Conservation (phyloP, 805 yeast genomes). For the Myxozyma neotropica region DNA sequence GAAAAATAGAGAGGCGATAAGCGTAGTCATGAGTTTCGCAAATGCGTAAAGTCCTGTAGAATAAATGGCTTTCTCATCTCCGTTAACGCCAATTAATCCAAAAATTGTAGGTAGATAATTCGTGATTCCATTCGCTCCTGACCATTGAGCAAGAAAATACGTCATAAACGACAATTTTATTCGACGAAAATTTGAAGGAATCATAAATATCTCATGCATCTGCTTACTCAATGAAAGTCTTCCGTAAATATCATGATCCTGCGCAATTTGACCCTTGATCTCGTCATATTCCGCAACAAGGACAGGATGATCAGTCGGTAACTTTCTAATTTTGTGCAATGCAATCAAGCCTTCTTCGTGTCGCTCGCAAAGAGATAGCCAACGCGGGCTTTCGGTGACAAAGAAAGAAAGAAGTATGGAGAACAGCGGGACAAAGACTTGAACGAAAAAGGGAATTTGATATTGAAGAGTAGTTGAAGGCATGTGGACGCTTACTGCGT, state of each 20-base stretch:
- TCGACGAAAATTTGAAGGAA: conserved; percentile 11
- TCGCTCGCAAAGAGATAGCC: conserved; percentile 12
- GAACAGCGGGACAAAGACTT: conserved; percentile 11
- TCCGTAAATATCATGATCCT: background rate
- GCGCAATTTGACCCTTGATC: background rate
- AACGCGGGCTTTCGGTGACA: conserved; percentile 17
- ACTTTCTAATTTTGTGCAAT: conserved; percentile 2
- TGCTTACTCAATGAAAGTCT: background rate
- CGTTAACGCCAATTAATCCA: conserved; percentile 13
- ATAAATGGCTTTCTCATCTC: conserved; percentile 1
- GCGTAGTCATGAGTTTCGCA: conserved; percentile 9
- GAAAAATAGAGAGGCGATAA: conserved; percentile 18
- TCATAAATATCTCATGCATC: conserved; percentile 2
- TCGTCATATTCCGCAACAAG: conserved; percentile 4
- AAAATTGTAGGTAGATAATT: conserved; percentile 23
- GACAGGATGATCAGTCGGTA: conserved; percentile 4
- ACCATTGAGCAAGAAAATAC: conserved; percentile 22
- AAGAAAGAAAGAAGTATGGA: conserved; percentile 5
- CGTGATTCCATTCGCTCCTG: conserved; percentile 23
- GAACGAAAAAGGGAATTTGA: conserved; percentile 19
- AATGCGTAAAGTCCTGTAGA: conserved; percentile 22
- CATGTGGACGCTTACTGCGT: conserved; percentile 9
- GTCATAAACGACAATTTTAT: conserved; percentile 14
- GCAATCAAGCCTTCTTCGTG: conserved; percentile 8
- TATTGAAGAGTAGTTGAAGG: conserved; percentile 10